Evolutionary conservation across 106 monocot species (phyloP).

Genomic region (Alisma plantagoaquatica): DNA sequence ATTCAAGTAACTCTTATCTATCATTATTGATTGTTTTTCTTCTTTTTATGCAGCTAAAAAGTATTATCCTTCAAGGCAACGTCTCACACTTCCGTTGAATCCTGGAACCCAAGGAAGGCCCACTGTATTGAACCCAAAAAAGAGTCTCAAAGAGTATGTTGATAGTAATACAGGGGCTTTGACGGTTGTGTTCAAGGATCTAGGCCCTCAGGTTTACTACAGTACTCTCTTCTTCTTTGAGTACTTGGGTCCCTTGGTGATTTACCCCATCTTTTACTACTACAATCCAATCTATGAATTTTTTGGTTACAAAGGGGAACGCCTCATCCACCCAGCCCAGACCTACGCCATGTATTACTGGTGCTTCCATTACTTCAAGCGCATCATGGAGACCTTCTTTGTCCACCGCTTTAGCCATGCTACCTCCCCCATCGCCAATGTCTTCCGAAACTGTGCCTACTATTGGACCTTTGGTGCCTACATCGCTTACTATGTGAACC

Average conservation of each 20-base stretch:
- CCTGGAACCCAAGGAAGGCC: constrained; percentile 38
- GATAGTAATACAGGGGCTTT: constrained; percentile 34
- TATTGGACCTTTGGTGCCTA: constrained; percentile 84
- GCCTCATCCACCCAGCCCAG: constrained; percentile 49
- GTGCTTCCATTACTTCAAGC: constrained; percentile 49
- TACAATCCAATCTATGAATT: constrained; percentile 74
- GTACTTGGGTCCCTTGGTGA: constrained; percentile 7
- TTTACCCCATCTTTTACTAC: constrained; percentile 65
- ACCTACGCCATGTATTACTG: constrained; percentile 84
- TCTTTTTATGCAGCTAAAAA: too few species aligned
- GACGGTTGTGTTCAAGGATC: constrained; percentile 71
- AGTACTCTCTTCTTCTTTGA: constrained; percentile 4
- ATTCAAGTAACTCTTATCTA: too few species aligned
- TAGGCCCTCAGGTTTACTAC: constrained; percentile 20
- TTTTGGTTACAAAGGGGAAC: constrained; percentile 51
- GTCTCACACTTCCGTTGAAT: too few species aligned
- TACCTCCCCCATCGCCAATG: constrained; percentile 85
- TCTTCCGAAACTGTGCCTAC: constrained; percentile 83
- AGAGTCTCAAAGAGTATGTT: constrained; percentile 41
- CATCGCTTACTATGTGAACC: constrained; percentile 81
- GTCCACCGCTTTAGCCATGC: constrained; percentile 18
- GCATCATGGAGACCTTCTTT: not conserved
- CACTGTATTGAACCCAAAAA: constrained; percentile 45
- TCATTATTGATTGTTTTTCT: too few species aligned
- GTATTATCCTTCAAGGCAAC: too few species aligned